phyloP scores from a whole-genome alignment of 805 yeast genomes.

The Tetrapisispora arboricola region DNA sequence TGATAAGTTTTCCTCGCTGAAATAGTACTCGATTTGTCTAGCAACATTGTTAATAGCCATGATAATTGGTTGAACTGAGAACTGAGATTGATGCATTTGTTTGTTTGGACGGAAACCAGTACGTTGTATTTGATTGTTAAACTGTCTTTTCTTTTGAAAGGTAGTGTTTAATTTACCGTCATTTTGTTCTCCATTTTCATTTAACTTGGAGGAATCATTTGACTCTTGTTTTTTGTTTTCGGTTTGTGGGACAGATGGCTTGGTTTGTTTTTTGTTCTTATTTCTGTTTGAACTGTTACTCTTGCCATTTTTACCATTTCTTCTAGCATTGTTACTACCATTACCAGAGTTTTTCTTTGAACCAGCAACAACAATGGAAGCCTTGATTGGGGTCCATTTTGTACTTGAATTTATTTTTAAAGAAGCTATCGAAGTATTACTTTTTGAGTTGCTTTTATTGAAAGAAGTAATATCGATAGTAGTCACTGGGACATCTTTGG shows the following conservation, averaged over 20 bases:
- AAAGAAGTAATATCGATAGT: slow-evolving; percentile 13
- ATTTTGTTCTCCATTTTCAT: slow-evolving; percentile 5
- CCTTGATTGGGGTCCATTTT: slow-evolving; percentile 67
- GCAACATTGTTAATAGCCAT: slow-evolving; percentile 27
- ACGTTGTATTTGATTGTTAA: slow-evolving; percentile 10
- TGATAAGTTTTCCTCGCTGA: slow-evolving; percentile 75
- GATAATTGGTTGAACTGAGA: slow-evolving; percentile 17
- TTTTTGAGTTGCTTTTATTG: slow-evolving; percentile 11
- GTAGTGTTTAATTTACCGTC: slow-evolving; percentile 5
- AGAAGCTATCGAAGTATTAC: slow-evolving; percentile 3
- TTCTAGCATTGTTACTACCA: slow-evolving; percentile 7
- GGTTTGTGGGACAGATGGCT: slow-evolving; percentile 3
- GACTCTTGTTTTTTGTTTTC: slow-evolving; percentile 2
- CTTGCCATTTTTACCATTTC: slow-evolving; percentile 7
- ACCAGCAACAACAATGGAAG: slow-evolving; percentile 37
- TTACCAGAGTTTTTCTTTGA: slow-evolving; percentile 12
- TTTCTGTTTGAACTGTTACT: slow-evolving; percentile 6
- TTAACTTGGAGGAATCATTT: slow-evolving; percentile 1
- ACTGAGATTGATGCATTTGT: slow-evolving; percentile 17
- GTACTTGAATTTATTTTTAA: slow-evolving; percentile 16
- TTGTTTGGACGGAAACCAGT: slow-evolving; percentile 5
- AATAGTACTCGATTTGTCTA: slow-evolving; percentile 78
- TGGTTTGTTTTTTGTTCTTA: slow-evolving; percentile 3
- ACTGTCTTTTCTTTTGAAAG: slow-evolving; percentile 18
- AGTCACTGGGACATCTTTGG: slow-evolving; percentile 19